Base-by-base conservation (phyloP, 2,329 filamentous ascomycete genomes). In the Colletotrichum simmondsii region DNA sequence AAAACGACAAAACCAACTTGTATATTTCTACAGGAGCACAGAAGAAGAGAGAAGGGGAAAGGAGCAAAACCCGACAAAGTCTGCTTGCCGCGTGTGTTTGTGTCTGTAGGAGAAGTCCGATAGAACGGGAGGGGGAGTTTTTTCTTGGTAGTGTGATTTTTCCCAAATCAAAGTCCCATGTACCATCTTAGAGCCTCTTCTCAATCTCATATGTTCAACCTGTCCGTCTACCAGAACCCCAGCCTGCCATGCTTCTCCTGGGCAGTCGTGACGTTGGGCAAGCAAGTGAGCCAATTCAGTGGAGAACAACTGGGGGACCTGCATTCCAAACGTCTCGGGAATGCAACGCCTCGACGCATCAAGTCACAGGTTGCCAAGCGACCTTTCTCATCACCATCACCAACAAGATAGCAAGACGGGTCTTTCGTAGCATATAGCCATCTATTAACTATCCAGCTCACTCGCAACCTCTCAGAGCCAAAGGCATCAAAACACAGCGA, bases 1-100 rank as follows among this genome's bases (percentile, higher is more conserved):
- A 71, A 56, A 64, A 63, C 28, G 49, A 35, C 32, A 49, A 62
- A 42, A 42, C 71, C 75, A 75, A 76, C 72, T 79, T 84, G 82
- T 82, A 84, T 78, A 83, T 83, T 83, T 81, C 80, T 82, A 80
- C 76, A 77, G 64, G 68, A 57, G 62, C 35, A 22, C n/a, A n/a
- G n/a, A 49, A 72, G 75, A 75, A 71, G 30, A 52, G 49, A 37
- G 11, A n/a, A n/a, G n/a, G n/a, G n/a, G n/a, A 53, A 54, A 57
- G 42, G 52, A 57, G 66, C 65, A 59, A 67, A 67, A 14, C 59
- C 65, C 65, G 46, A 46, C 60, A 46, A n/a, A 57, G 66, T 69
- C 52, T 69, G 66, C 59, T 61, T 68, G 37, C 42, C 30, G 58
- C 56, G 58, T 42, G 65, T 35, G 69, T 56, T 22, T 63, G 60